A percentile compares a stretch with the other conserved stretches of the same genome.
phyloP scores from a whole-genome alignment of 2,329 filamentous ascomycete genomes.

The Madurella fahalii region DNA sequence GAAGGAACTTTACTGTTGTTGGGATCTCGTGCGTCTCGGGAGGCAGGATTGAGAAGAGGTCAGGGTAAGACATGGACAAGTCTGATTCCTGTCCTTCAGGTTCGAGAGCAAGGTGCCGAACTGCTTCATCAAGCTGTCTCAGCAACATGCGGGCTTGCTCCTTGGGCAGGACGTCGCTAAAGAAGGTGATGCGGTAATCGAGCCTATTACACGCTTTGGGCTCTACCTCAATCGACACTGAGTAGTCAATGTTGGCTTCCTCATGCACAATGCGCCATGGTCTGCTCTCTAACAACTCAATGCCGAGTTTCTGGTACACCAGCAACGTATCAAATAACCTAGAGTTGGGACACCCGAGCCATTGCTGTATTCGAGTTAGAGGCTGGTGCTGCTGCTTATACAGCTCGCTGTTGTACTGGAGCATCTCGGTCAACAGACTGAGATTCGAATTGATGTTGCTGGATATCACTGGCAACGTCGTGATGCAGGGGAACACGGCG shows the following conservation, averaged over 20 bases:
- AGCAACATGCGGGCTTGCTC: conserved; percentile 66
- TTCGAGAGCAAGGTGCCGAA: conserved; percentile 55
- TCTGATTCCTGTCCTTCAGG: conserved; percentile 40
- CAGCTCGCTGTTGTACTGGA: conserved; percentile 60
- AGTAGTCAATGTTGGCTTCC: conserved; percentile 68
- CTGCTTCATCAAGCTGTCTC: conserved; percentile 63
- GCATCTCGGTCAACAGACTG: conserved; percentile 58
- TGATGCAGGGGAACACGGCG: conserved; percentile 72
- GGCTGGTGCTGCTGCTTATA: conserved; percentile 69
- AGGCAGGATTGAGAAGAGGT: conserved; percentile 62
- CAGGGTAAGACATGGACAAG: conserved; percentile 30
- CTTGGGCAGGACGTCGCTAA: conserved; percentile 58
- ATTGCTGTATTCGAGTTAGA: conserved; percentile 67
- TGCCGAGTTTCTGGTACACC: conserved; percentile 66
- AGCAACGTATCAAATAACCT: conserved; percentile 80
- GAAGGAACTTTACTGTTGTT: conserved; percentile 59
- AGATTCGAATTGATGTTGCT: conserved; percentile 50
- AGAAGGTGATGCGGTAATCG: conserved; percentile 62
- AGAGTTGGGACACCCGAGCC: conserved; percentile 61
- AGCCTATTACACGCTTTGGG: conserved; percentile 47
- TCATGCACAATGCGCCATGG: conserved; percentile 63
- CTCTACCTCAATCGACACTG: conserved; percentile 76
- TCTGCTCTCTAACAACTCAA: conserved; percentile 12
- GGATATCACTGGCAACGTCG: conserved; percentile 71
- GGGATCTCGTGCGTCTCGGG: conserved; percentile 55